Percentiles rank a stretch among this genome's conserved stretches.
These are phyloP conservation scores for Saprolegnia parasitica DNA, from an alignment of 352 stramenopile species.

Conservation along the genomic window DNA sequence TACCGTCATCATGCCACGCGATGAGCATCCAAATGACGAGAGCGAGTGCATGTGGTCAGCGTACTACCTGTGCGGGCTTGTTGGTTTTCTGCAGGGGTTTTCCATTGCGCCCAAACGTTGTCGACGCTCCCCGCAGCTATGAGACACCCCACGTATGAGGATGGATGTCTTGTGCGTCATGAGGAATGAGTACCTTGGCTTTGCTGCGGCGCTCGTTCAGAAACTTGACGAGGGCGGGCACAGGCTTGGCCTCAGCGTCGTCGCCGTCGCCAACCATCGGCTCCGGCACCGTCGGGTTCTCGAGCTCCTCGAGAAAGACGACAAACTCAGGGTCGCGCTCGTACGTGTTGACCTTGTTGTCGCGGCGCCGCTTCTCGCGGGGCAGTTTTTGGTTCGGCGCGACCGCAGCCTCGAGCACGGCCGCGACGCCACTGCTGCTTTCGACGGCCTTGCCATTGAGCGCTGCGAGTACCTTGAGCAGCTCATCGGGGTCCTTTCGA, in stretches of 20 bases:
- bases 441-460: conserved; percentile 23
- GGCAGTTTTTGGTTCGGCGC: conserved; percentile 77
- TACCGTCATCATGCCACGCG: neutral
- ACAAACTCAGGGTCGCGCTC: conserved; percentile 68
- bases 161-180: neutral
- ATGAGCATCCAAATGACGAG: neutral
- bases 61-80: conserved; percentile 7
- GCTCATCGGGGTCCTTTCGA: conserved; percentile 25
- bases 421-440: neutral
- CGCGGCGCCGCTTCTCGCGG: conserved; percentile 65
- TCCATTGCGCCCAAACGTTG: conserved; percentile 30
- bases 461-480: neutral
- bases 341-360: conserved; percentile 69
- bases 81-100: neutral
- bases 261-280: neutral
- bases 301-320: conserved; percentile 68
- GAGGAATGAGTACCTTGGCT: conserved; percentile 38
- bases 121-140: conserved; percentile 23
- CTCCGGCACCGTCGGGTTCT: conserved; percentile 22
- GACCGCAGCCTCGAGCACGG: conserved; percentile 55
- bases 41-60: neutral
- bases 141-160: neutral
- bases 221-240: conserved; percentile 75
- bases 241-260: conserved; percentile 57
- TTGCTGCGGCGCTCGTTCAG: conserved; percentile 78